Conservation (phyloP, 1,284 basidiomycete genomes). For the Acaromyces ingoldii region DNA sequence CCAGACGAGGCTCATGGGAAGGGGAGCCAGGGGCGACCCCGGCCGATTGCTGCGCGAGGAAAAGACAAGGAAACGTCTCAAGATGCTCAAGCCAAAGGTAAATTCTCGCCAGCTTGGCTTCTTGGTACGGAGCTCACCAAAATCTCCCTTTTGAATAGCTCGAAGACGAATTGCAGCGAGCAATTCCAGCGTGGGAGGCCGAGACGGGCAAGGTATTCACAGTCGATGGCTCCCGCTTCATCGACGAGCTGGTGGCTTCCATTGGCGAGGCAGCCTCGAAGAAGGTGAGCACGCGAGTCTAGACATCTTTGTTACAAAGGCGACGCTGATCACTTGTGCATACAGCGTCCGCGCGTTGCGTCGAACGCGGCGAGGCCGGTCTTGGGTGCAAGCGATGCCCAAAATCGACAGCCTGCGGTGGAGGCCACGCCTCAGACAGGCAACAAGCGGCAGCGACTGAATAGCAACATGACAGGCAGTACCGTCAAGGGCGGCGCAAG, state of each 20-base stretch:
- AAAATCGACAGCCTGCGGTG: too few relatives aligned
- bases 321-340: background rate
- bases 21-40: constrained; percentile 62
- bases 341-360: background rate
- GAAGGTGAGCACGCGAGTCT: background rate
- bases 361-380: background rate
- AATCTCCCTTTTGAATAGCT: constrained; percentile 10
- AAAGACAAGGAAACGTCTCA: constrained; percentile 94
- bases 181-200: constrained; percentile 83
- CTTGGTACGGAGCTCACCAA: background rate
- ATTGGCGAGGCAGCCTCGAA: constrained; percentile 11
- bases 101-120: background rate
- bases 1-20: constrained; percentile 32
- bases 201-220: constrained; percentile 71
- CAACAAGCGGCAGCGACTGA: too few relatives aligned
- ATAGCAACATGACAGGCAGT: background rate
- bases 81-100: constrained; percentile 87
- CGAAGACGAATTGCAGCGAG: constrained; percentile 74
- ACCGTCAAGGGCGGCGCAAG: background rate
- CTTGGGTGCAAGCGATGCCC: too few relatives aligned
- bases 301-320: background rate
- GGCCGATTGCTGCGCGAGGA: constrained; percentile 74
- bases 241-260: constrained; percentile 63
- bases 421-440: too few relatives aligned
- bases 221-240: constrained; percentile 75